Percentiles rank a stretch among this genome's conserved stretches.
phyloP scores from a whole-genome alignment of 169 alveolate genomes.

The Cryptosporidium felis region DNA sequence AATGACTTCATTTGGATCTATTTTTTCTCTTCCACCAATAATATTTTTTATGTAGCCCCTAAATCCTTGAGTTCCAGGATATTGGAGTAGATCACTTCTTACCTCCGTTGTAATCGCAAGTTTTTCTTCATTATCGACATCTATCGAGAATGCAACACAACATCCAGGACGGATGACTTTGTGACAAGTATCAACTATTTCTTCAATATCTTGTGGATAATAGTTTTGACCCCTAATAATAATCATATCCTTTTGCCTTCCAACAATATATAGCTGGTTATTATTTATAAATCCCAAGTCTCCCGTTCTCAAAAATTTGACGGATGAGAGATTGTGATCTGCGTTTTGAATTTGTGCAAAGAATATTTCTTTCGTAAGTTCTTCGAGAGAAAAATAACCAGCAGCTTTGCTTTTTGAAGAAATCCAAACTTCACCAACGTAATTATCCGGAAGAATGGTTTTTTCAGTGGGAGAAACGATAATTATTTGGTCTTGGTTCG shows the following conservation, averaged over 20 bases:
- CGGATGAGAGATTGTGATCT: background rate
- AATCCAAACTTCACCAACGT: conserved; percentile 76
- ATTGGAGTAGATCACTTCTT: conserved; percentile 14
- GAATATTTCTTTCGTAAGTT: conserved; percentile 70
- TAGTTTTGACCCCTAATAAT: conserved; percentile 76
- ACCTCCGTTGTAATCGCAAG: conserved; percentile 75
- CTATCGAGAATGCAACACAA: conserved; percentile 73
- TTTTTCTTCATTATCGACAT: conserved; percentile 56
- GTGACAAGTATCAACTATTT: conserved; percentile 47
- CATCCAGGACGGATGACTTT: conserved; percentile 73
- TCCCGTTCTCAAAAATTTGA: conserved; percentile 73
- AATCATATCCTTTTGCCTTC: conserved; percentile 75
- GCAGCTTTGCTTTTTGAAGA: conserved; percentile 72
- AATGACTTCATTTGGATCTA: background rate
- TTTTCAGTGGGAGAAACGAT: conserved; percentile 68
- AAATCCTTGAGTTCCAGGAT: background rate
- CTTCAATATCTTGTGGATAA: conserved; percentile 77
- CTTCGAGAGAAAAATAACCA: conserved; percentile 71
- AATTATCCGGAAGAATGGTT: conserved; percentile 69
- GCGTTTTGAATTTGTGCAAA: background rate
- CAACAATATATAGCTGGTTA: conserved; percentile 72
- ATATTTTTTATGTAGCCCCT: conserved; percentile 3
- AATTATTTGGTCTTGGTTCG: conserved; percentile 29
- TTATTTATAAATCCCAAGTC: conserved; percentile 73
- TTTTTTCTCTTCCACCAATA: background rate